Conservation (phyloP, 345 rosid genomes). For the Melaleuca alternifolia region DNA sequence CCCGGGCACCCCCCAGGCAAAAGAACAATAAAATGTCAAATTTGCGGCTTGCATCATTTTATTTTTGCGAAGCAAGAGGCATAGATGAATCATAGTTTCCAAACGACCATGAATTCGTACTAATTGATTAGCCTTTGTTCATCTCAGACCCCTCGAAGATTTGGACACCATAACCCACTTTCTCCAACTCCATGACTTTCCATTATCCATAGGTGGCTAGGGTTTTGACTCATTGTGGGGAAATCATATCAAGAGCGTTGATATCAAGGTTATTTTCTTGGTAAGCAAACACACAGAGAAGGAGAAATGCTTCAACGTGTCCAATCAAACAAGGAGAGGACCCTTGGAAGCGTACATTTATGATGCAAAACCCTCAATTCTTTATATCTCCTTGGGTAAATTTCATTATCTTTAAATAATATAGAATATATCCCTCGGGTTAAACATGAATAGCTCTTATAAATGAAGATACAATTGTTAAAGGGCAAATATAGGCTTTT, state of each 20-base stretch:
- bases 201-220: not conserved
- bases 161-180: not conserved
- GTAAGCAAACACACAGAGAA: too few relatives aligned
- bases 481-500: too few relatives aligned
- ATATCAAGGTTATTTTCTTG: not conserved
- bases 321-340: too few relatives aligned
- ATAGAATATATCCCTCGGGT: too few relatives aligned
- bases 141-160: not conserved
- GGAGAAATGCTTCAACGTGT: too few relatives aligned
- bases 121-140: not conserved
- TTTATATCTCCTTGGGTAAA: too few relatives aligned
- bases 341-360: too few relatives aligned
- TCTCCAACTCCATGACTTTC: not conserved
- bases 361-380: too few relatives aligned
- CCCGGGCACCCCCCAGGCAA: too few relatives aligned
- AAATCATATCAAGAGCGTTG: not conserved
- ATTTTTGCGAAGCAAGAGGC: not conserved
- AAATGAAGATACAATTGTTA: too few relatives aligned
- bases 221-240: not conserved
- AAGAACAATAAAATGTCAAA: not conserved
- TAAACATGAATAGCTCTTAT: too few relatives aligned
- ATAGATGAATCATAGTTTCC: not conserved
- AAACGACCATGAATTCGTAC: not conserved
- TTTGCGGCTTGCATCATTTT: not conserved
- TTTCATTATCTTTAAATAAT: too few relatives aligned